Base-by-base conservation (phyloP, 768 basidiomycete species). In the Termitomyces sp. region DNA sequence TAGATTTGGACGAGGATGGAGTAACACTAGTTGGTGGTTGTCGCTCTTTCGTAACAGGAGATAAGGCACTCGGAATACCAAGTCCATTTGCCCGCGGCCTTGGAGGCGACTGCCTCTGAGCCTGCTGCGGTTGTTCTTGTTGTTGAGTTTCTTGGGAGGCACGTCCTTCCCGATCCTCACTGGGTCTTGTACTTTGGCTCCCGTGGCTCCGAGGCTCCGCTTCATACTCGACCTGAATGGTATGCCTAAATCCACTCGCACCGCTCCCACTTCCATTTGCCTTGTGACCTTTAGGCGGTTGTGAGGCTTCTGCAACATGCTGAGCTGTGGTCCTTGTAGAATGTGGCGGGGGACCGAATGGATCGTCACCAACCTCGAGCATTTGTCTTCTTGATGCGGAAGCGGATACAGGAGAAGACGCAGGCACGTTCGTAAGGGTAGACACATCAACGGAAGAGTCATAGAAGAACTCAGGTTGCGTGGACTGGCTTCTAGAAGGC, bases 141-240 rank as follows among this genome's bases (percentile, higher is more conserved):
- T 54, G 51, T 34, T 57, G 55, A 15, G 45, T 34, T 31, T 42
- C 57, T 51, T 45, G 46, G 3, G 54, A 22, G 5, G 44, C 2
- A 8, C 58, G 59, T 13, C 41, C 55, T 52, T 70, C 66, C 48
- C 64, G 65, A 49, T 76, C 72, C 42, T 74, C 72, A 39, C 69
- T 74, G 62, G 63, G 70, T 63, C 71, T 71, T 30, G 64, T 58
- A 46, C 69, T 55, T 54, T 66, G 59, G 44, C 70, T 66, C 65
- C 45, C 59, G 49, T 62, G 70, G 20, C 46, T 27, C 46, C 63
- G 69, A 6, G 81, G 81, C 57, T 87, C 87, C 37, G 58, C 54
- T 58, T 89, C 90, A 66, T 98, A 98, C 73, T 99, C 97, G 59
- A 98, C 89, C 71, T 98, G 97, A 49, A 98, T 92, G 11, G 97